Conservation (phyloP, 179 eudicot genomes). For the Monotropa hypopitys region DNA sequence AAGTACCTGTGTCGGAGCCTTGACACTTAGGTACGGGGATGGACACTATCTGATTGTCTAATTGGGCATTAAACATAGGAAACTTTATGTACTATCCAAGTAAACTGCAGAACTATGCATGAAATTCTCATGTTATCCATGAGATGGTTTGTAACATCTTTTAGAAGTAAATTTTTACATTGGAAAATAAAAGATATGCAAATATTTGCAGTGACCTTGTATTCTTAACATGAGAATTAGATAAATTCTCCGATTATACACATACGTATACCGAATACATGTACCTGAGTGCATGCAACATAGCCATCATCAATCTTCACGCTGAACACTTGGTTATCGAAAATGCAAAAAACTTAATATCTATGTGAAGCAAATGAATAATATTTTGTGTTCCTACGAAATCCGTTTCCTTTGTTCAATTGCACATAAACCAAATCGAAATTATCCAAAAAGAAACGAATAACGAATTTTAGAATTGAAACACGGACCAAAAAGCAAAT, state of each 20-base stretch:
- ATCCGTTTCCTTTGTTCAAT: neutral
- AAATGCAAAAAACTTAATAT: neutral
- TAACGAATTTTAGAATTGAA: neutral
- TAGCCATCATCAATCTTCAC: neutral
- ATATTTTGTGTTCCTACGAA: neutral
- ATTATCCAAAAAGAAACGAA: too few species aligned
- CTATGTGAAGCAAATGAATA: neutral
- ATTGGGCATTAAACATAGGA: too few species aligned
- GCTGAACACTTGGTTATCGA: neutral
- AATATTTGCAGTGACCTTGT: neutral
- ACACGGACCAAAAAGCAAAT: constrained; percentile 78
- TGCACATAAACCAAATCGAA: constrained; percentile 5
- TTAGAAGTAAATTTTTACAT: neutral
- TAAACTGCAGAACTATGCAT: neutral
- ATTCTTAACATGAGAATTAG: neutral
- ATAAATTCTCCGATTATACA: neutral
- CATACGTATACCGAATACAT: neutral
- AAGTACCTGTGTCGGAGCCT: neutral
- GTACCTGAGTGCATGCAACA: neutral
- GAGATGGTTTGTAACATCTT: neutral
- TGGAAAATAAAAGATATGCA: neutral
- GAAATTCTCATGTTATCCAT: neutral
- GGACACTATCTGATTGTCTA: too few species aligned
- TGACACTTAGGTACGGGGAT: neutral
- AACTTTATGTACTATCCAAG: too few species aligned